Evolutionary conservation across 192 early-diverging fungal genomes (phyloP).

Genomic region (Coemansia sp.): DNA sequence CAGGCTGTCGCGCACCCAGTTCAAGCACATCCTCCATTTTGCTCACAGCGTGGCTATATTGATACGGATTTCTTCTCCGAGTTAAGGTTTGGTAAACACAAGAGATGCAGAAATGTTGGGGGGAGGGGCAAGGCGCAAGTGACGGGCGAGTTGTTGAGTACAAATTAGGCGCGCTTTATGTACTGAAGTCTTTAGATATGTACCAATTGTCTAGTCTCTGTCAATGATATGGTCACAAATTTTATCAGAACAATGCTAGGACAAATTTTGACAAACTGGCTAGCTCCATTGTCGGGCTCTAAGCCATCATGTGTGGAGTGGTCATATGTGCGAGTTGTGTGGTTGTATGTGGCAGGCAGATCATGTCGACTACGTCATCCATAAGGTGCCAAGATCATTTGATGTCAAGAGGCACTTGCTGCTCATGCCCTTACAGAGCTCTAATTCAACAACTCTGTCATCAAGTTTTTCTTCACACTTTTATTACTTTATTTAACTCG

Average conservation of each 20-base stretch:
- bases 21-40: neutral
- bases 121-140: neutral
- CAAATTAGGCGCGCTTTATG: neutral
- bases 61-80: neutral
- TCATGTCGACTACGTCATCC: neutral
- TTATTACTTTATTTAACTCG: neutral
- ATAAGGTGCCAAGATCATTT: neutral
- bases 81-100: neutral
- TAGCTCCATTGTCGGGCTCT: neutral
- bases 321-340: neutral
- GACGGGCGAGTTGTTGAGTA: neutral
- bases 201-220: too few species aligned
- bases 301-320: neutral
- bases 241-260: neutral
- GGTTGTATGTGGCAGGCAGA: neutral
- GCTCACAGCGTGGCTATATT: neutral
- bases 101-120: neutral
- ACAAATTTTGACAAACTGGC: neutral
- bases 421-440: neutral
- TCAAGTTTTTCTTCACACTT: neutral
- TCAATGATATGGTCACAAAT: neutral
- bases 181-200: neutral
- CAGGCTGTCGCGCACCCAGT: neutral
- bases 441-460: too few species aligned
- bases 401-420: neutral